These are phyloP conservation scores for Arthrinium phaeospermum DNA, from an alignment of 2,329 filamentous ascomycete species.

Conservation along the genomic window DNA sequence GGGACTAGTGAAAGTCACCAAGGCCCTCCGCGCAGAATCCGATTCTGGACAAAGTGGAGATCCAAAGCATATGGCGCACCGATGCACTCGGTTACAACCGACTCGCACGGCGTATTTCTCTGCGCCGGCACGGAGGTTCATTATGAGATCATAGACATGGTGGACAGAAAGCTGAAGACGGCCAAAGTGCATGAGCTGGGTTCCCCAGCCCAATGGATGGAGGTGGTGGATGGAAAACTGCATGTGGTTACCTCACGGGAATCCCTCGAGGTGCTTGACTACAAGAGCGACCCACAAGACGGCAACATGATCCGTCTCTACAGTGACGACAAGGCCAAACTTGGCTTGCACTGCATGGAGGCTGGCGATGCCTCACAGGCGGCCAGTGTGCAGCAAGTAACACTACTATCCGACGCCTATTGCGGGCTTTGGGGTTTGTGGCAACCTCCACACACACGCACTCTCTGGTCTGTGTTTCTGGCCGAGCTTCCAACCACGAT, in stretches of 20 bases:
- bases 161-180: slow-evolving; percentile 56
- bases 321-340: slow-evolving; percentile 51
- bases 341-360: slow-evolving; percentile 53
- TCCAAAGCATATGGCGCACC: slow-evolving; percentile 50
- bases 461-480: slow-evolving; percentile 58
- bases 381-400: slow-evolving; percentile 45
- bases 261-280: slow-evolving; percentile 62
- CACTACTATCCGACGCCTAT: slow-evolving; percentile 54
- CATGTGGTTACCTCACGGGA: slow-evolving; percentile 59
- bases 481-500: slow-evolving; percentile 62
- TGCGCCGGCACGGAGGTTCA: slow-evolving; percentile 59
- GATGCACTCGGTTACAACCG: slow-evolving; percentile 62
- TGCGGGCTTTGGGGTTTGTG: slow-evolving; percentile 56
- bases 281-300: slow-evolving; percentile 44
- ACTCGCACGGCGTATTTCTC: slow-evolving; percentile 62
- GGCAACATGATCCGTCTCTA: slow-evolving; percentile 48
- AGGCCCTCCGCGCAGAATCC: slow-evolving; percentile 42
- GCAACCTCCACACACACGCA: slow-evolving; percentile 50
- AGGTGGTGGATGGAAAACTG: slow-evolving; percentile 53
- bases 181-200: slow-evolving; percentile 54
- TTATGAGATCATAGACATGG: slow-evolving; percentile 59
- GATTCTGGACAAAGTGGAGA: slow-evolving; percentile 61
- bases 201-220: slow-evolving; percentile 58
- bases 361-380: slow-evolving; percentile 37
- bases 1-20: slow-evolving; percentile 27